phyloP scores from a whole-genome alignment of 2,329 filamentous ascomycete species.

The Nemania sp. region DNA sequence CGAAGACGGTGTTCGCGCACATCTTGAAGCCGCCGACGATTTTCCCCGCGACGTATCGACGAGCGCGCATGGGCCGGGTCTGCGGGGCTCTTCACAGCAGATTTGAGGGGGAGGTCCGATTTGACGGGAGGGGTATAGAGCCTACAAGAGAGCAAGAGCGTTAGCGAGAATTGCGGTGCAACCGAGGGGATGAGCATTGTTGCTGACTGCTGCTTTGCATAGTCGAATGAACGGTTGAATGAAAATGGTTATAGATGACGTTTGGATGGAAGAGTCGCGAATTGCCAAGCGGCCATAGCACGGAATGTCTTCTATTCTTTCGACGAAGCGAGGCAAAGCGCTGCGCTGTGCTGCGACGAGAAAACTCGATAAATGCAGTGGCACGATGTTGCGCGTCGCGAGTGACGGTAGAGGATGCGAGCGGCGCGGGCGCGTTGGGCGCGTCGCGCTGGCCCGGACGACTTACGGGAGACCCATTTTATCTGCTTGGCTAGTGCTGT shows the following conservation, averaged over 20 bases:
- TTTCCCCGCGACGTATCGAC: conserved; percentile 44
- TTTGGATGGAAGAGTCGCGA: too few relatives aligned
- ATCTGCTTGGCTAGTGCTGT: too few relatives aligned
- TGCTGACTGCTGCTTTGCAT: not conserved
- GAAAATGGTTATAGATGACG: too few relatives aligned
- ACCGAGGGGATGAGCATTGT: not conserved
- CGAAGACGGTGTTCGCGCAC: conserved; percentile 39
- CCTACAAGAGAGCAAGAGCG: conserved; percentile 35
- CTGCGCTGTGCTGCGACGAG: not conserved
- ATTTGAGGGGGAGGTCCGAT: conserved; percentile 46
- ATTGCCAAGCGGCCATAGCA: not conserved
- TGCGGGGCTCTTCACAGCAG: conserved; percentile 37
- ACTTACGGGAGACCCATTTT: conserved; percentile 56
- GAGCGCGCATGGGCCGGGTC: conserved; percentile 41
- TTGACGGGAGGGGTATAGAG: conserved; percentile 52
- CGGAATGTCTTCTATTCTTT: not conserved
- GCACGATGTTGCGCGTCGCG: not conserved
- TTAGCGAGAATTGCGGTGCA: conserved; percentile 21
- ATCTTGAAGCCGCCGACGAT: conserved; percentile 41
- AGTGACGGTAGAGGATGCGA: too few relatives aligned
- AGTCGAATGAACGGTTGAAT: too few relatives aligned
- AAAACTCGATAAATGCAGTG: not conserved
- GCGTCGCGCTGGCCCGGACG: conserved; percentile 12
- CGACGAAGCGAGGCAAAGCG: too few relatives aligned
- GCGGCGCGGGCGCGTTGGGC: conserved; percentile 28